These are phyloP conservation scores for Cicer cuneatum DNA, from an alignment of 306 rosid species.

Conservation along the genomic window DNA sequence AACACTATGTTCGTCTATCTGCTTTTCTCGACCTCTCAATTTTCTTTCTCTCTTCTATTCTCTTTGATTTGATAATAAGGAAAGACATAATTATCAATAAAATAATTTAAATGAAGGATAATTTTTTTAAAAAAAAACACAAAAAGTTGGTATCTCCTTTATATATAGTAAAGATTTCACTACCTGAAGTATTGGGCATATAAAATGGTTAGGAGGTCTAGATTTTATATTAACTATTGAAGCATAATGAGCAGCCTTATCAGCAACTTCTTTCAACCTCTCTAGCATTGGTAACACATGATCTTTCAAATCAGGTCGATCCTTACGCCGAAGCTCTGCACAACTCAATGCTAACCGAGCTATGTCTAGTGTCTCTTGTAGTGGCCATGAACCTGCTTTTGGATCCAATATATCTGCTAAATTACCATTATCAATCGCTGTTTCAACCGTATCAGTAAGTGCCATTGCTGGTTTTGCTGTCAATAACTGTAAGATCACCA, in stretches of 20 bases:
- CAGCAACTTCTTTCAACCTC: constrained; percentile 70
- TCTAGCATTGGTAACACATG: constrained; percentile 72
- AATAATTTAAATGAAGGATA: too few relatives aligned
- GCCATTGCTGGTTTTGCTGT: constrained; percentile 91
- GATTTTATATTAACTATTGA: constrained; percentile 47
- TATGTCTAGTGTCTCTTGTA: constrained; percentile 70
- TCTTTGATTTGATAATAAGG: too few relatives aligned
- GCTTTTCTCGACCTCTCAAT: too few relatives aligned
- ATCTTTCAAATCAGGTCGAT: constrained; percentile 81
- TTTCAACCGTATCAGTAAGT: constrained; percentile 78
- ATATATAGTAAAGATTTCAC: background rate
- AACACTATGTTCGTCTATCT: too few relatives aligned
- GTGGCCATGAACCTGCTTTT: constrained; percentile 87
- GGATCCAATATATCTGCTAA: constrained; percentile 69
- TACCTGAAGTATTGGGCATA: constrained; percentile 94
- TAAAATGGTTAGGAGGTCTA: constrained; percentile 80
- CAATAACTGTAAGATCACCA: constrained; percentile 83
- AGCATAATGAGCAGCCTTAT: constrained; percentile 52
- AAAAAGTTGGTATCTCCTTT: too few relatives aligned
- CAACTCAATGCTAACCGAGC: constrained; percentile 81
- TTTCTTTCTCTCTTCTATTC: too few relatives aligned
- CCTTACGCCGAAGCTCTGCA: constrained; percentile 80
- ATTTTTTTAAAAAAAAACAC: too few relatives aligned
- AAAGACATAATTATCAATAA: too few relatives aligned
- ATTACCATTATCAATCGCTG: constrained; percentile 56